A percentile compares a stretch with the other conserved stretches of the same genome.
These are phyloP conservation scores for Moricandia arvensis DNA, from an alignment of 345 rosid species.

Conservation along the genomic window DNA sequence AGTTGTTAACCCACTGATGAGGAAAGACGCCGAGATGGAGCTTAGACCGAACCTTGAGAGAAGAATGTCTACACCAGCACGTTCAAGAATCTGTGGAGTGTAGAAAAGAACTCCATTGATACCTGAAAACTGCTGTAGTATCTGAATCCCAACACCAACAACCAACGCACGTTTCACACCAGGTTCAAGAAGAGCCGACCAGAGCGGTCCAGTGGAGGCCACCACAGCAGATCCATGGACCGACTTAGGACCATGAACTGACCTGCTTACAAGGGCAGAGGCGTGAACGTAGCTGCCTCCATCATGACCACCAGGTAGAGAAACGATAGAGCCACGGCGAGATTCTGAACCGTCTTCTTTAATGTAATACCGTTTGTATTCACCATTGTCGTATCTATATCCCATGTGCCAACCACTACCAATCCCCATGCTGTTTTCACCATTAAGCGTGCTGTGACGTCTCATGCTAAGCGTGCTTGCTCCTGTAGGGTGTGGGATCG, in stretches of 20 bases:
- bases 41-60: constrained; percentile 70
- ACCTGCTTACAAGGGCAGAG: constrained; percentile 82
- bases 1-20: constrained; percentile 83
- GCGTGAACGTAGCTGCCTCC: constrained; percentile 77
- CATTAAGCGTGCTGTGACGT: constrained; percentile 62
- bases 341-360: constrained; percentile 76
- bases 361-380: constrained; percentile 79
- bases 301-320: constrained; percentile 66
- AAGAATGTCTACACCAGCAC: constrained; percentile 88
- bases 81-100: constrained; percentile 96
- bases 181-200: constrained; percentile 84
- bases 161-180: constrained; percentile 83
- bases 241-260: constrained; percentile 71
- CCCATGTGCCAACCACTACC: constrained; percentile 99
- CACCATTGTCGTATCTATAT: constrained; percentile 79
- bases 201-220: constrained; percentile 57
- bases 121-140: constrained; percentile 97
- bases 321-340: constrained; percentile 72
- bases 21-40: constrained; percentile 83
- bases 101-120: constrained; percentile 94
- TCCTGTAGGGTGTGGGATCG: constrained; percentile 52
- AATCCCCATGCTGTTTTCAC: constrained; percentile 75
- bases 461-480: constrained; percentile 71
- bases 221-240: constrained; percentile 72
- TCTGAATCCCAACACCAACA: constrained; percentile 88